Evolutionary conservation across 129 eudicot species (phyloP).

Genomic region (Ambrosia trifida): DNA sequence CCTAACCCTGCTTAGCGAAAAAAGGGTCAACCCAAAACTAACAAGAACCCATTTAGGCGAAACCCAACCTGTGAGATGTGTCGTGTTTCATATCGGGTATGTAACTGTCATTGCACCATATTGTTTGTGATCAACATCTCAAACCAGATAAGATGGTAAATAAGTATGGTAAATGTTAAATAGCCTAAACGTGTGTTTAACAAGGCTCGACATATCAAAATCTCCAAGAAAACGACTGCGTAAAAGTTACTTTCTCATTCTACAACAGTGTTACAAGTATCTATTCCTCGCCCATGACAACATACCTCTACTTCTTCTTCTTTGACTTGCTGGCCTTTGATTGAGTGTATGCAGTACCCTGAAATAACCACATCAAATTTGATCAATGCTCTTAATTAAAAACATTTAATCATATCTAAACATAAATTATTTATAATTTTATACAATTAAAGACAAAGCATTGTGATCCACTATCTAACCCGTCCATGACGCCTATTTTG

Average conservation of each 20-base stretch:
- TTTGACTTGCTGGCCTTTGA: slow-evolving; percentile 70
- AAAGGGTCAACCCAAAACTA: not conserved
- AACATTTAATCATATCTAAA: not conserved
- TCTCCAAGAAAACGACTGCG: slow-evolving; percentile 17
- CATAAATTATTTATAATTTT: not conserved
- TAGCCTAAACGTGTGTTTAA: slow-evolving; percentile 3
- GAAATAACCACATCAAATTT: not conserved
- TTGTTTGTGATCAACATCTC: slow-evolving; percentile 9
- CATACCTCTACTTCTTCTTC: slow-evolving; percentile 79
- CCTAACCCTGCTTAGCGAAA: too few relatives aligned
- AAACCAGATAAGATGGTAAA: slow-evolving; percentile 6
- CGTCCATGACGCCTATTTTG: too few relatives aligned
- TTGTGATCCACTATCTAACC: too few relatives aligned
- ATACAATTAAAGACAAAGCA: not conserved
- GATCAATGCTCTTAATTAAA: slow-evolving; percentile 15
- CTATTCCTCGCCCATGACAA: slow-evolving; percentile 15
- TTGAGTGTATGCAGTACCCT: slow-evolving; percentile 90
- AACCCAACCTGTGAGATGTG: not conserved
- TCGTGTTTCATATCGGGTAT: not conserved
- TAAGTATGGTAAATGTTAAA: slow-evolving; percentile 20
- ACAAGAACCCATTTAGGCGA: too few relatives aligned
- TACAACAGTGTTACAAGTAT: slow-evolving; percentile 32
- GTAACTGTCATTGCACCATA: not conserved
- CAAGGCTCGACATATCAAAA: slow-evolving; percentile 24
- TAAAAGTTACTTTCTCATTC: slow-evolving; percentile 26